Base-by-base conservation (phyloP, 83 land plant species). In the Picea abies region DNA sequence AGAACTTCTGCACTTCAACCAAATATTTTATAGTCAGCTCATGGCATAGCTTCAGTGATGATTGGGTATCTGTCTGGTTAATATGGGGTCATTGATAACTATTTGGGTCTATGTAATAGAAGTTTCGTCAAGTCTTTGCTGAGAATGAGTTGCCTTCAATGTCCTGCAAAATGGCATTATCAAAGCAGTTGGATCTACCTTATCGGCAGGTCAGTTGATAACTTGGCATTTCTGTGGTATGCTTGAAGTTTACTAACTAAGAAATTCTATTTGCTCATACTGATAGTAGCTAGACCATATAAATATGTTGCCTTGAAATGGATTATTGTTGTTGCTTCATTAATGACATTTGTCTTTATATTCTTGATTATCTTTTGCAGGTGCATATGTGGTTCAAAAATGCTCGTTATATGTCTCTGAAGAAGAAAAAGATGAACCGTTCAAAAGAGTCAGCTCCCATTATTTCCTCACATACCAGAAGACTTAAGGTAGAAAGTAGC, bases 321-420 rank as follows among this genome's bases (percentile, higher is more conserved):
- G 76, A 35, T 19, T 73, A n/a, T 73, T 70, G n/a, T 22, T 41
- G 58, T 73, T 12, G 3, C 25, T 73, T 73, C 77, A 8, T 47
- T 49, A 49, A 44, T 9, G 12, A 4, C 25, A 22, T 8, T 73
- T 41, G 22, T 73, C 47, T 44, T 73, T 73, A 22, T 47, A 44
- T 12, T 15, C 9, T 73, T 73, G 77, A 19, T 73, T 44, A 44
- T 44, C 22, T 73, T 19, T 60, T 84, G 23, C 89, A 92, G 94
- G 91, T 92, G 15, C 86, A 79, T 84, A 92, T 88, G 84, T 92
- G 94, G 94, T 92, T 92, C 83, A 92, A 89, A 81, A 92, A 92
- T 84, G 89, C 94, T 8, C 84, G 94, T 19, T 92, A 92, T 71
- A 52, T 83, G n/a, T 88, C 94, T 47, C 88, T 92, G 37, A 92